Conservation (phyloP, 2,329 filamentous ascomycete genomes). For the Fusarium foetens region DNA sequence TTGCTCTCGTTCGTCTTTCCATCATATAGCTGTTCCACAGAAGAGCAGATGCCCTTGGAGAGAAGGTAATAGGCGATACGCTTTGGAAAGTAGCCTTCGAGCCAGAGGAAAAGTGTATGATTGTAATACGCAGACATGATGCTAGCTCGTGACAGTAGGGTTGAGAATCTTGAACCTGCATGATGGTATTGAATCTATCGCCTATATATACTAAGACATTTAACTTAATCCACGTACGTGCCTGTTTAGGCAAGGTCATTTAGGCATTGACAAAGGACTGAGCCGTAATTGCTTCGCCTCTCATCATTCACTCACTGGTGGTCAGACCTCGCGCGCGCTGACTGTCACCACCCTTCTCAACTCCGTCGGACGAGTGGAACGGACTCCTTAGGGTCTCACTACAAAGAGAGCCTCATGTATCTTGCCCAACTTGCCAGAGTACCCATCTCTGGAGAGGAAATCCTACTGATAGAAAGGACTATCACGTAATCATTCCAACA, state of each 20-base stretch:
- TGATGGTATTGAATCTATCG: accelerated
- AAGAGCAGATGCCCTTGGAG: background rate
- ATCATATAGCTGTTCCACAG: background rate
- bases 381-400: background rate
- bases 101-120: background rate
- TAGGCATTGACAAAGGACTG: background rate
- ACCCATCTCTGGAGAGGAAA: background rate
- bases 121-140: background rate
- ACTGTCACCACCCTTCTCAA: too few relatives aligned
- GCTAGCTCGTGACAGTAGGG: accelerated
- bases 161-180: accelerated
- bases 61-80: background rate
- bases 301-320: accelerated
- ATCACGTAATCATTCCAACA: accelerated
- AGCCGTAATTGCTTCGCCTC: accelerated
- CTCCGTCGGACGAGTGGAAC: background rate
- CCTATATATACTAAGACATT: background rate
- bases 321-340: too few relatives aligned
- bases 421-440: background rate
- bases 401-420: background rate
- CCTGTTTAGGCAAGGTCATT: accelerated
- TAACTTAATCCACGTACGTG: accelerated
- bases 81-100: conserved; percentile 4
- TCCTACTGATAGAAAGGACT: background rate
- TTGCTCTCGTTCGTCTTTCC: background rate